These are phyloP conservation scores for Sphagnum magellanicum DNA, from an alignment of 228 moss, liverwort and hornwort species.

Conservation along the genomic window DNA sequence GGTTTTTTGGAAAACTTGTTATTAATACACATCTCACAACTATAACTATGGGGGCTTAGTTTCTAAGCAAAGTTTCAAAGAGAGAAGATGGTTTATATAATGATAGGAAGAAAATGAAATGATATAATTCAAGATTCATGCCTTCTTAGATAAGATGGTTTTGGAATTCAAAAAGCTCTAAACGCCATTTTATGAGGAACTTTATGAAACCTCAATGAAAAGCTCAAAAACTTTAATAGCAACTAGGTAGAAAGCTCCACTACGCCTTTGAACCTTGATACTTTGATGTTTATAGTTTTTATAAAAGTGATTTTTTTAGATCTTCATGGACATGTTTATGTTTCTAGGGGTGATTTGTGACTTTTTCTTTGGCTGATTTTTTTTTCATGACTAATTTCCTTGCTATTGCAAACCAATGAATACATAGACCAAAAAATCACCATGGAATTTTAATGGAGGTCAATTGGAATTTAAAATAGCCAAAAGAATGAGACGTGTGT, in stretches of 20 bases:
- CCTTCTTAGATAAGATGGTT: conserved; percentile 87
- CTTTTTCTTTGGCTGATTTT: too few species aligned
- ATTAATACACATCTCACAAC: background rate
- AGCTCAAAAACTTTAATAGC: conserved; percentile 25
- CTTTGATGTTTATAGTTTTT: too few species aligned
- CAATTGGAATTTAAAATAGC: conserved; percentile 39
- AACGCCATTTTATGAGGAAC: conserved; percentile 40
- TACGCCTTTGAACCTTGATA: conserved; percentile 36
- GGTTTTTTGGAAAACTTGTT: conserved; percentile 15
- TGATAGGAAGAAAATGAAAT: conserved; percentile 82
- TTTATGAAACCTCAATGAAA: conserved; percentile 24
- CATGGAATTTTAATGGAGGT: conserved; percentile 54
- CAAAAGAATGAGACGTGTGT: conserved; percentile 75
- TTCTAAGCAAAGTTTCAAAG: conserved; percentile 17
- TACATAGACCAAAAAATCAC: conserved; percentile 55
- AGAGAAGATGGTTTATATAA: conserved; percentile 19
- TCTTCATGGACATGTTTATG: too few species aligned
- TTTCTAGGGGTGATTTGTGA: too few species aligned
- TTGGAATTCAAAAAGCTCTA: conserved; percentile 72
- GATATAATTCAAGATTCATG: conserved; percentile 80
- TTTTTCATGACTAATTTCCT: too few species aligned
- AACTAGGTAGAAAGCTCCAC: conserved; percentile 47
- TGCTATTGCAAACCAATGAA: conserved; percentile 31
- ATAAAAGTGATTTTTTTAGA: too few species aligned
- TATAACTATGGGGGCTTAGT: background rate